phyloP scores from a whole-genome alignment of 169 alveolate genomes.

The Plasmodium fragile region DNA sequence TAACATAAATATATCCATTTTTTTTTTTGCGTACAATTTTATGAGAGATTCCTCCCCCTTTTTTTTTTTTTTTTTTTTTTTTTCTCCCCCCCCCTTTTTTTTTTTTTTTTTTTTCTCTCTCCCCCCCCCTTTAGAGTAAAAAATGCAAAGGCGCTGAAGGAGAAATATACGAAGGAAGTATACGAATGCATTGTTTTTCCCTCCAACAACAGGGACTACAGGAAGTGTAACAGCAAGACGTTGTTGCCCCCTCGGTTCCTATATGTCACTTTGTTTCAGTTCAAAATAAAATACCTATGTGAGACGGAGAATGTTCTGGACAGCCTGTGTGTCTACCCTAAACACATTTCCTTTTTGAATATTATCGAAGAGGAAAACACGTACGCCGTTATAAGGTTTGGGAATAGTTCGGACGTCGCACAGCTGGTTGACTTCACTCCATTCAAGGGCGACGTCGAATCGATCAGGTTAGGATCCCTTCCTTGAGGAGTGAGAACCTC shows the following conservation, averaged over 20 bases:
- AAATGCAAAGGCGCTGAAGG: slow-evolving; percentile 44
- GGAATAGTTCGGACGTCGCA: slow-evolving; percentile 34
- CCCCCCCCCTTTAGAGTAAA: slow-evolving; percentile 27
- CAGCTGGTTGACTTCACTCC: slow-evolving; percentile 74
- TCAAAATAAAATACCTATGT: slow-evolving; percentile 60
- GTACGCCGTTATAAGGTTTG: slow-evolving; percentile 34
- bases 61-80: not conserved
- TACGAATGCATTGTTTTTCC: slow-evolving; percentile 71
- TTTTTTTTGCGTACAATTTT: not conserved
- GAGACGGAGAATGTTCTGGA: slow-evolving; percentile 36
- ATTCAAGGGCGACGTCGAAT: slow-evolving; percentile 45
- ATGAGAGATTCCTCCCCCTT: not conserved
- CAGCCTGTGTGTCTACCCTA: slow-evolving; percentile 39
- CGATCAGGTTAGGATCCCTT: slow-evolving; percentile 16
- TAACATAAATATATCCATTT: not conserved
- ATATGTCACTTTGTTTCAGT: slow-evolving; percentile 65
- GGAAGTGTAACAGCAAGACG: slow-evolving; percentile 68
- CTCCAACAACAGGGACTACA: slow-evolving; percentile 70
- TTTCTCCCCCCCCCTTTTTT: not conserved
- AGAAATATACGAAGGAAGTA: slow-evolving; percentile 35
- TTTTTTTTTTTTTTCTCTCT: not conserved
- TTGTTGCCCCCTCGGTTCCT: slow-evolving; percentile 64
- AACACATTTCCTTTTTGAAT: slow-evolving; percentile 45
- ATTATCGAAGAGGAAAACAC: slow-evolving; percentile 48
- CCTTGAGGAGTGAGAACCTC: not conserved